phyloP scores from a whole-genome alignment of 139 green algal species.

The Chlamydomonas sphaeroides region DNA sequence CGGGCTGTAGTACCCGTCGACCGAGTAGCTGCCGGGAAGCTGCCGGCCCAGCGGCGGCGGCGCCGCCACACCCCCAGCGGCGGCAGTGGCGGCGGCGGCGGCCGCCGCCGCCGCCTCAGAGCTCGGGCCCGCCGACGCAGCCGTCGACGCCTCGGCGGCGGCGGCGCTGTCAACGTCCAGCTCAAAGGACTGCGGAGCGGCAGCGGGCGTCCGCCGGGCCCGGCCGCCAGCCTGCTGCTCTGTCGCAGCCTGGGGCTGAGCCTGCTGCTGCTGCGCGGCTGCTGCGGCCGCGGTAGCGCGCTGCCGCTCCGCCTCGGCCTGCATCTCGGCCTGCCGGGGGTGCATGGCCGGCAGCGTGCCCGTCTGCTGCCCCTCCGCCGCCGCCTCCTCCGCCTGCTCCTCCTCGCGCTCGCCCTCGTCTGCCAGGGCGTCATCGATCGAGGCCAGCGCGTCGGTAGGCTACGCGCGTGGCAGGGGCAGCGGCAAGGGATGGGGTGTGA shows the following conservation, averaged over 20 bases:
- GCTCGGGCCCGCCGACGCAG: no score
- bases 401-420: neutral
- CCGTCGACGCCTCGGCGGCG: neutral
- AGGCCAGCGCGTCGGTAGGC: slow-evolving; percentile 1
- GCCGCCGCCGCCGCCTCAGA: neutral
- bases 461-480: neutral
- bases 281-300: neutral
- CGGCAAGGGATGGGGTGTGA: neutral
- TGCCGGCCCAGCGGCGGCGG: neutral
- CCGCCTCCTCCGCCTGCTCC: neutral
- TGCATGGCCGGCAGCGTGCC: slow-evolving; percentile 27
- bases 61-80: no score
- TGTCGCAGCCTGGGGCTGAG: neutral
- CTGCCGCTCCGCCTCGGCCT: neutral
- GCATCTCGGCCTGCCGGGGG: neutral
- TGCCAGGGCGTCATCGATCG: slow-evolving; percentile 8
- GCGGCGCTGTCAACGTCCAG: slow-evolving; percentile 26
- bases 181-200: slow-evolving; percentile 17
- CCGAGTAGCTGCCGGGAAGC: slow-evolving; percentile 23
- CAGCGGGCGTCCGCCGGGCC: neutral
- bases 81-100: no score
- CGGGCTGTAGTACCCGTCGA: slow-evolving; percentile 10
- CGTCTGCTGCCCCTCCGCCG: neutral
- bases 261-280: neutral
- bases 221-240: neutral